Percentiles rank a stretch among this genome's conserved stretches.
Conservation (phyloP, 2,329 filamentous ascomycete genomes). For the Monosporascus sp. region DNA sequence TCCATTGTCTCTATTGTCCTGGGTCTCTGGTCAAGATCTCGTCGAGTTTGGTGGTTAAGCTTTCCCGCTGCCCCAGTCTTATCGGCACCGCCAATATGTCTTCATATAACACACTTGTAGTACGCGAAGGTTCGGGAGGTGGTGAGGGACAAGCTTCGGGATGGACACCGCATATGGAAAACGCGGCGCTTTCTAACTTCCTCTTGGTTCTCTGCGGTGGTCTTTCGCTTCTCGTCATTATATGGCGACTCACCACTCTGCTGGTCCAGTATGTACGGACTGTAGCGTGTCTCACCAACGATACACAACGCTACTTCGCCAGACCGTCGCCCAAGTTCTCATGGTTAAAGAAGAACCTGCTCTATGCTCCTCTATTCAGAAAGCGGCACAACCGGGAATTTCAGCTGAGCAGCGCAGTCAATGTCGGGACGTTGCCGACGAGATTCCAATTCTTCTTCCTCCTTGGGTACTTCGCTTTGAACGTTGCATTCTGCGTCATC, state of each 20-base stretch:
- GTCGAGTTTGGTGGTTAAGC: not conserved
- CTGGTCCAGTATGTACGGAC: conserved; percentile 65
- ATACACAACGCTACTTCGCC: conserved; percentile 74
- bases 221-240: conserved; percentile 55
- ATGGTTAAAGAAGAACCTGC: conserved; percentile 61
- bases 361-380: conserved; percentile 65
- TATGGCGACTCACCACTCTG: conserved; percentile 60
- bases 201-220: conserved; percentile 59
- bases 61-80: not conserved
- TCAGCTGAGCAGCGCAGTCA: conserved; percentile 60
- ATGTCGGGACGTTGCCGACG: conserved; percentile 74
- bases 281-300: conserved; percentile 70
- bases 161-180: conserved; percentile 34
- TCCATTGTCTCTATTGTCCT: not conserved
- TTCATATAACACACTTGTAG: not conserved
- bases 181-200: conserved; percentile 54
- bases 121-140: conserved; percentile 5
- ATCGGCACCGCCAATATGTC: conserved; percentile 4
- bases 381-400: conserved; percentile 75
- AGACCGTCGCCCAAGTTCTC: conserved; percentile 46
- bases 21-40: not conserved
- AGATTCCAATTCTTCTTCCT: conserved; percentile 70
- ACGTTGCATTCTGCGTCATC: conserved; percentile 70
- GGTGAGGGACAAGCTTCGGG: conserved; percentile 20
- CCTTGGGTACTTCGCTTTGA: conserved; percentile 61